Conservation (phyloP, 2,329 filamentous ascomycete species). For the Fusarium hostae region DNA sequence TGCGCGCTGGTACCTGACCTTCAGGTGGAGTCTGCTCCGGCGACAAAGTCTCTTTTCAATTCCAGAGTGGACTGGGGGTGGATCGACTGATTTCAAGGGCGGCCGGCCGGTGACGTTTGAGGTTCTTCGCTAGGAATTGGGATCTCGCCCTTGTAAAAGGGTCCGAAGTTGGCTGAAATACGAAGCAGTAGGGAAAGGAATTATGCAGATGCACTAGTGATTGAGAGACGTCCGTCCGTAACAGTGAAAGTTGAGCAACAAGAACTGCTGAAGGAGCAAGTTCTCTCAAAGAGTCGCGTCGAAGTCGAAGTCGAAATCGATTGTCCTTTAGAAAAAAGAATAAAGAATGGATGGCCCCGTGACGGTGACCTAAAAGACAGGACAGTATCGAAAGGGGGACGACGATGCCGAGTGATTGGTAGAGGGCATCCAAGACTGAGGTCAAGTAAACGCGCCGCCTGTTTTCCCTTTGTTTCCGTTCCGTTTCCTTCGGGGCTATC, state of each 20-base stretch:
- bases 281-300: conserved; percentile 5
- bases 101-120: conserved; percentile 36
- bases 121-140: conserved; percentile 34
- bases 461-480: conserved; percentile 24
- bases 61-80: conserved; percentile 33
- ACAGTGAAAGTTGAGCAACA: conserved; percentile 6
- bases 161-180: conserved; percentile 27
- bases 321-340: conserved; percentile 22
- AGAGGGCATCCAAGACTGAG: conserved; percentile 27
- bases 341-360: conserved; percentile 34
- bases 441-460: conserved; percentile 16
- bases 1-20: conserved; percentile 13
- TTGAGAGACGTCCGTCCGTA: conserved; percentile 5
- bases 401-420: conserved; percentile 36
- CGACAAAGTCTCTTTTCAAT: conserved; percentile 28
- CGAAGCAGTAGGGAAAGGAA: conserved; percentile 8
- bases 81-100: conserved; percentile 40
- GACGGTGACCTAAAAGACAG: conserved; percentile 25
- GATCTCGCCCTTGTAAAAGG: conserved; percentile 15
- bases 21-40: conserved; percentile 32
- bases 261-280: conserved; percentile 11
- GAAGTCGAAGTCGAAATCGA: neutral
- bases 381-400: conserved; percentile 33
- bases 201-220: conserved; percentile 26
- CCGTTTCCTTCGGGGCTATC: conserved; percentile 17